These are phyloP conservation scores for Neurospora discreta DNA, from an alignment of 495 filamentous ascomycete genomes.

Conservation along the genomic window DNA sequence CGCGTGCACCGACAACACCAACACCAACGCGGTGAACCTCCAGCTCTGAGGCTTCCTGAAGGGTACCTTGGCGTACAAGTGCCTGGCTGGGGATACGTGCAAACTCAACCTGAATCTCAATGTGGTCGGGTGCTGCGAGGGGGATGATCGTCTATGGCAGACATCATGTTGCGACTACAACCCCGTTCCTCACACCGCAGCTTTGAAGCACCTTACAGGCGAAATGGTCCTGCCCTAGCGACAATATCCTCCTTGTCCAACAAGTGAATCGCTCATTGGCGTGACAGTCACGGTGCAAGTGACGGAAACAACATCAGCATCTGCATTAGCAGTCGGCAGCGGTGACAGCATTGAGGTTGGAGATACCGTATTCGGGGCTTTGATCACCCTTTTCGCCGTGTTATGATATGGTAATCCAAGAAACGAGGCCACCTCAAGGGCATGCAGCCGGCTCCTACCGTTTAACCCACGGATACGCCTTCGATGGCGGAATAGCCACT, in stretches of 20 bases:
- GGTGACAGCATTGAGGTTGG: background rate
- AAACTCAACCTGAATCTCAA: conserved; percentile 6
- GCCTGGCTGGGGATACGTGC: background rate
- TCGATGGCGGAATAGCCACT: too few species aligned
- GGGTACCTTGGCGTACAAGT: background rate
- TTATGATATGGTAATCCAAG: too few species aligned
- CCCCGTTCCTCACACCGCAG: background rate
- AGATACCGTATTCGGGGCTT: background rate
- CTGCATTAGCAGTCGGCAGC: background rate
- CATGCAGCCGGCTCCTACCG: too few species aligned
- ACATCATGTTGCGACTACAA: conserved; percentile 1
- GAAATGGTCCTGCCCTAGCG: background rate
- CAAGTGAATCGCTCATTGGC: background rate
- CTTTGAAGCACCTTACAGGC: background rate
- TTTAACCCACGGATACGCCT: too few species aligned
- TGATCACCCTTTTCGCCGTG: too few species aligned
- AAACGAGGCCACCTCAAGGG: too few species aligned
- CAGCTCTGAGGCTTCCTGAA: conserved; percentile 3
- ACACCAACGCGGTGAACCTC: background rate
- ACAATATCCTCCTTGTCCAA: background rate
- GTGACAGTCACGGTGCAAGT: background rate
- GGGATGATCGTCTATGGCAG: background rate
- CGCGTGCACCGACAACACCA: background rate
- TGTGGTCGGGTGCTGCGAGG: conserved; percentile 2
- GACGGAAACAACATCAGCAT: background rate